Percentiles rank a stretch among this genome's conserved stretches.
These are phyloP conservation scores for Emmonsiellopsis sp. DNA, from an alignment of 2,329 filamentous ascomycete species.

Conservation along the genomic window DNA sequence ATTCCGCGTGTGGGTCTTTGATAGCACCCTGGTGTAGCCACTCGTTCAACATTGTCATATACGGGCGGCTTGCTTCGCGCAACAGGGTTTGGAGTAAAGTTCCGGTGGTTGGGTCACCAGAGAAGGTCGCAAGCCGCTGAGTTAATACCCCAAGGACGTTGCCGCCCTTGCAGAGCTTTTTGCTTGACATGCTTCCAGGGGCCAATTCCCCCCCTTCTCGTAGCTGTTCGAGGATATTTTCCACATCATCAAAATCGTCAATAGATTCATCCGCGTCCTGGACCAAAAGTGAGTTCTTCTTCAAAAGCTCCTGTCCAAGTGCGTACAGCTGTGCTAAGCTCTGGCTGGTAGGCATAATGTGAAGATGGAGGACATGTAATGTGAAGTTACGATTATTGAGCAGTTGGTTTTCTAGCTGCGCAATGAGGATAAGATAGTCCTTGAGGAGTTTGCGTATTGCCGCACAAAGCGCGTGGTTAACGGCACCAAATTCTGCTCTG, in stretches of 20 bases:
- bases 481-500: slow-evolving; percentile 81
- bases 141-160: slow-evolving; percentile 85
- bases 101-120: slow-evolving; percentile 82
- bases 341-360: slow-evolving; percentile 80
- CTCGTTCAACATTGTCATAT: slow-evolving; percentile 97
- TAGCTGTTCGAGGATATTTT: slow-evolving; percentile 85
- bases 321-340: slow-evolving; percentile 87
- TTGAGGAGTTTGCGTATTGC: slow-evolving; percentile 84
- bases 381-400: slow-evolving; percentile 84
- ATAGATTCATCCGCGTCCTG: slow-evolving; percentile 58
- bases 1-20: slow-evolving; percentile 86
- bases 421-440: slow-evolving; percentile 86
- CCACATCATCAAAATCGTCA: slow-evolving; percentile 73
- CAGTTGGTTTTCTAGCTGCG: slow-evolving; percentile 87
- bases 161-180: slow-evolving; percentile 95
- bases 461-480: slow-evolving; percentile 94
- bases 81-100: slow-evolving; percentile 71
- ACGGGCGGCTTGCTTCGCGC: slow-evolving; percentile 80
- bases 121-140: slow-evolving; percentile 75
- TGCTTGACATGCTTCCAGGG: slow-evolving; percentile 67
- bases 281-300: slow-evolving; percentile 77
- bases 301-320: slow-evolving; percentile 76
- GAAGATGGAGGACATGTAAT: slow-evolving; percentile 83
- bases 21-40: slow-evolving; percentile 97
- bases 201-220: slow-evolving; percentile 76